Conservation (phyloP, 805 yeast species). For the Barnettozyma populi region DNA sequence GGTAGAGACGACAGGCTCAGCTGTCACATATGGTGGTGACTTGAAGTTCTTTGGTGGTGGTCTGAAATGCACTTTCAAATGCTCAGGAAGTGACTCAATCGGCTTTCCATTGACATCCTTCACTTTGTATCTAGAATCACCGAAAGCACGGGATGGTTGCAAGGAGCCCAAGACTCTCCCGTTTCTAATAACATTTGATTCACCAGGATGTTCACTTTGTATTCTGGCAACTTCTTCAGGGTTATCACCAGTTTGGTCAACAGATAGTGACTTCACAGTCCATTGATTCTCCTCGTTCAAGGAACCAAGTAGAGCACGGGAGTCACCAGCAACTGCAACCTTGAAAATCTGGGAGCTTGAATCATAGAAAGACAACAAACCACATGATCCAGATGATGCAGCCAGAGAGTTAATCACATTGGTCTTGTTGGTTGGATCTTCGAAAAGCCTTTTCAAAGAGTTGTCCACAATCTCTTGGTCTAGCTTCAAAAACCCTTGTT, state of each 20-base stretch:
- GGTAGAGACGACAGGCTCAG: slow-evolving; percentile 87
- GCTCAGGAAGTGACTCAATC: slow-evolving; percentile 60
- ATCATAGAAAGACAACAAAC: slow-evolving; percentile 81
- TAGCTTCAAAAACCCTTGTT: slow-evolving; percentile 70
- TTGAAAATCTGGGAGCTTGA: slow-evolving; percentile 63
- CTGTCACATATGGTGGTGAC: slow-evolving; percentile 97
- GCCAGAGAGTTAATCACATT: slow-evolving; percentile 69
- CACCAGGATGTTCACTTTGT: slow-evolving; percentile 85
- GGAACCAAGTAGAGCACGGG: slow-evolving; percentile 84
- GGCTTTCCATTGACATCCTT: slow-evolving; percentile 42
- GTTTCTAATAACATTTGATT: slow-evolving; percentile 64
- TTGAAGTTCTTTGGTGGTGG: slow-evolving; percentile 63
- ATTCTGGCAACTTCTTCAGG: slow-evolving; percentile 81
- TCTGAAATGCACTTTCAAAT: slow-evolving; percentile 77
- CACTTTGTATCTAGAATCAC: slow-evolving; percentile 92
- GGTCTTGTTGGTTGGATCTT: slow-evolving; percentile 54
- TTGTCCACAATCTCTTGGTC: slow-evolving; percentile 84
- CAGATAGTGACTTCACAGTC: slow-evolving; percentile 81
- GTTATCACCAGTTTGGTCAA: slow-evolving; percentile 94
- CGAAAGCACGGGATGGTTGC: slow-evolving; percentile 95
- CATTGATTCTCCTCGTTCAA: slow-evolving; percentile 60
- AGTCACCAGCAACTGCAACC: slow-evolving; percentile 96
- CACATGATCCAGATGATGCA: slow-evolving; percentile 94
- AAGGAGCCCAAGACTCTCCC: slow-evolving; percentile 91
- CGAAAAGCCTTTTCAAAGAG: slow-evolving; percentile 63